Conservation (phyloP, 306 rosid species). For the Cicer yamashitae region DNA sequence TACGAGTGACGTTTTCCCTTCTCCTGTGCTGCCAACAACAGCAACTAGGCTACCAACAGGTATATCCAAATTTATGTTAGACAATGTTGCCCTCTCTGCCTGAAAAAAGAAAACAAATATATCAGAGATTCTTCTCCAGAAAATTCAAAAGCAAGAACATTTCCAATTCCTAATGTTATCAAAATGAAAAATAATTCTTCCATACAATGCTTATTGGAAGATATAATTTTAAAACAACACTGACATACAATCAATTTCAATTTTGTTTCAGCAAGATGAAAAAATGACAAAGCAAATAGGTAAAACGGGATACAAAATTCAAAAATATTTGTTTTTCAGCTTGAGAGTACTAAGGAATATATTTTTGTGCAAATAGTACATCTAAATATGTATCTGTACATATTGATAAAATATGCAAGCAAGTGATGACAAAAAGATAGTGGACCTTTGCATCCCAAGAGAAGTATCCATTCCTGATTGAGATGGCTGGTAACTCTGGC, state of each 20-base stretch:
- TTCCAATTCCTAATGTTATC: conserved; percentile 25
- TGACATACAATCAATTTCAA: conserved; percentile 26
- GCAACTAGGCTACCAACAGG: conserved; percentile 87
- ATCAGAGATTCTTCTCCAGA: conserved; percentile 18
- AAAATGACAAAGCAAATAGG: conserved; percentile 27
- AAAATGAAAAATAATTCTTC: conserved; percentile 23
- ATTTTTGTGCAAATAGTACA: conserved; percentile 23
- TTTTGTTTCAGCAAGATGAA: conserved; percentile 26
- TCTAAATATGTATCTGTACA: conserved; percentile 34
- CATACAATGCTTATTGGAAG: conserved; percentile 16
- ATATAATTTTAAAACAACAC: conserved; percentile 12
- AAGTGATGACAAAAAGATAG: conserved; percentile 21
- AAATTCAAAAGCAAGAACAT: conserved; percentile 31
- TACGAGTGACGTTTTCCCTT: conserved; percentile 91
- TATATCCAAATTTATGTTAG: conserved; percentile 77
- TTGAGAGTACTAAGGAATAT: conserved; percentile 14
- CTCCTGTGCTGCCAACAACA: conserved; percentile 97
- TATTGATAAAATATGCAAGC: conserved; percentile 21
- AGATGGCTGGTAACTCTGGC: conserved; percentile 77
- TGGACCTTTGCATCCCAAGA: conserved; percentile 92
- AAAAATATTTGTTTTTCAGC: conserved; percentile 33
- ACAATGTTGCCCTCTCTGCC: conserved; percentile 77
- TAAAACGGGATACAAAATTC: conserved; percentile 26
- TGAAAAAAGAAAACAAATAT: conserved; percentile 43
- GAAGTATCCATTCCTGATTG: conserved; percentile 82